Evolutionary conservation across 441 rosid species (phyloP).

Genomic region (Lagerstroemia fauriei): DNA sequence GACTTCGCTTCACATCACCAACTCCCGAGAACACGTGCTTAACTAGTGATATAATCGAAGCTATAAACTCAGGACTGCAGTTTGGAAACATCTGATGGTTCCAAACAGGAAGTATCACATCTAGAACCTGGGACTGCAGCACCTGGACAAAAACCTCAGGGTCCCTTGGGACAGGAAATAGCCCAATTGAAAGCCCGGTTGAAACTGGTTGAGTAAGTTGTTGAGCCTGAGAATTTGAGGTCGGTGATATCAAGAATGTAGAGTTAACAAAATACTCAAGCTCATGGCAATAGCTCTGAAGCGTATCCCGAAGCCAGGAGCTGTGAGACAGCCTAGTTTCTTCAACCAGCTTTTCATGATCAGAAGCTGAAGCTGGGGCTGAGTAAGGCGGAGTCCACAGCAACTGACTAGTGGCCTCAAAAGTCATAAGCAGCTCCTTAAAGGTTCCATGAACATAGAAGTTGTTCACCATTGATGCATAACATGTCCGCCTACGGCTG

Average conservation of each 20-base stretch:
- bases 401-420: constrained; percentile 93
- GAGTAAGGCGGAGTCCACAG: constrained; percentile 72
- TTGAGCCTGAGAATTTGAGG: constrained; percentile 80
- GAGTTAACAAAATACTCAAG: constrained; percentile 89
- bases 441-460: constrained; percentile 91
- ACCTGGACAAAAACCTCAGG: constrained; percentile 80
- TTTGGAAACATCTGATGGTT: constrained; percentile 79
- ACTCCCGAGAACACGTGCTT: constrained; percentile 85
- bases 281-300: constrained; percentile 74
- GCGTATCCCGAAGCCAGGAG: constrained; percentile 79
- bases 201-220: constrained; percentile 89
- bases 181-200: constrained; percentile 83
- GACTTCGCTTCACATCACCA: constrained; percentile 80
- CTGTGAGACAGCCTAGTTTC: constrained; percentile 64
- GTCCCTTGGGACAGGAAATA: constrained; percentile 87
- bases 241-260: constrained; percentile 63
- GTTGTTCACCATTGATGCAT: constrained; percentile 79
- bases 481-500: constrained; percentile 77
- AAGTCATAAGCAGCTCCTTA: constrained; percentile 83
- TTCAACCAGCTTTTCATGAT: constrained; percentile 67
- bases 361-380: constrained; percentile 51
- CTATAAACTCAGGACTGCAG: constrained; percentile 69
- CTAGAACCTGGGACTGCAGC: constrained; percentile 91
- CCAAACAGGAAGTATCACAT: constrained; percentile 85
- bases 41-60: constrained; percentile 74